These are phyloP conservation scores for Balansia obtecta DNA, from an alignment of 2,329 filamentous ascomycete species.

Conservation along the genomic window DNA sequence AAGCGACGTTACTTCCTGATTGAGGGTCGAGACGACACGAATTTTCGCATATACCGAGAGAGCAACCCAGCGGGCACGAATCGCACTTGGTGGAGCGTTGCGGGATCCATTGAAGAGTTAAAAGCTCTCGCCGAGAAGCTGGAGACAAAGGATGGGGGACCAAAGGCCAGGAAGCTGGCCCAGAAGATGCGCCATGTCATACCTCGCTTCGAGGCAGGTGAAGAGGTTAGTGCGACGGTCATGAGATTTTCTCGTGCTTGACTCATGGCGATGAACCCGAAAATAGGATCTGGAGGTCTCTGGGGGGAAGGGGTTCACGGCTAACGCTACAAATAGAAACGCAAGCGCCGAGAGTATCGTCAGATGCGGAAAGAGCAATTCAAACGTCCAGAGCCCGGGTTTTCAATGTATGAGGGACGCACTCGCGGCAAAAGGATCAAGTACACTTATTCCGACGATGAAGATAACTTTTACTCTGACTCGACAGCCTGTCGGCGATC, in stretches of 20 bases:
- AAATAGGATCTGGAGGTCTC: neutral
- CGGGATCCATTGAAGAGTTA: slow-evolving; percentile 80
- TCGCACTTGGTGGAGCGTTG: slow-evolving; percentile 83
- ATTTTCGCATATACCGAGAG: slow-evolving; percentile 88
- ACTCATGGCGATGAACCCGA: no score
- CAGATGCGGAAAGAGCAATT: slow-evolving; percentile 78
- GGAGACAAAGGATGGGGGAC: slow-evolving; percentile 62
- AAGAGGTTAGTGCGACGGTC: slow-evolving; percentile 53
- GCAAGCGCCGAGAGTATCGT: slow-evolving; percentile 84
- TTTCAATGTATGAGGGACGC: slow-evolving; percentile 89
- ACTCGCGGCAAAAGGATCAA: slow-evolving; percentile 93
- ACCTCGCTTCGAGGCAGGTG: slow-evolving; percentile 82
- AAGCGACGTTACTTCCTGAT: slow-evolving; percentile 90
- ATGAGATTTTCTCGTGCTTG: neutral
- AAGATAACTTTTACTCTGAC: slow-evolving; percentile 57
- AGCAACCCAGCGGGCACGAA: slow-evolving; percentile 69
- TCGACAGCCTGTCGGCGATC: slow-evolving; percentile 51
- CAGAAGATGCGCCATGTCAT: slow-evolving; percentile 69
- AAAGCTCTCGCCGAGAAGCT: slow-evolving; percentile 64
- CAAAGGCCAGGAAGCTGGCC: slow-evolving; percentile 65
- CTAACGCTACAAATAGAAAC: slow-evolving; percentile 50
- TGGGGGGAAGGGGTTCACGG: neutral
- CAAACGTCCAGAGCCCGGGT: slow-evolving; percentile 73
- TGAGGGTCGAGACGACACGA: slow-evolving; percentile 86
- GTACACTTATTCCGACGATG: slow-evolving; percentile 90